Evolutionary conservation across 2,329 filamentous ascomycete genomes (phyloP).

Genomic region (Didymellaceae sp.): DNA sequence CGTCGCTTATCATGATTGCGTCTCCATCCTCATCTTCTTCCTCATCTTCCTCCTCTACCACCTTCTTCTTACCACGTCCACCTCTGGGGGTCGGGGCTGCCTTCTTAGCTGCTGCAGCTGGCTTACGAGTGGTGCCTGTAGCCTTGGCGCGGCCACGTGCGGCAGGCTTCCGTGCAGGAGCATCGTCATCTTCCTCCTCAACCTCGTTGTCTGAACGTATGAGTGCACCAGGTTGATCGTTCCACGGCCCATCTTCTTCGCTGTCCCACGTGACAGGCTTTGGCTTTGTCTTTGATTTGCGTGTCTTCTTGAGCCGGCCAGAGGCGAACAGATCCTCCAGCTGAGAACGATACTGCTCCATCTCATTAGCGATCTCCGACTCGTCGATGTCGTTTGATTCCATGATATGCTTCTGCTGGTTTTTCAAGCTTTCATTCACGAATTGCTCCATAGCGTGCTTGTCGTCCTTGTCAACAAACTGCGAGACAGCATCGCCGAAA

Average conservation of each 20-base stretch:
- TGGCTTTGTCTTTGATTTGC: slow-evolving; percentile 69
- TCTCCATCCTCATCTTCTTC: slow-evolving; percentile 49
- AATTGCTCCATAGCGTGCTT: slow-evolving; percentile 78
- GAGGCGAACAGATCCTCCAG: slow-evolving; percentile 74
- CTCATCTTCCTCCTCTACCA: slow-evolving; percentile 53
- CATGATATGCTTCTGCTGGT: slow-evolving; percentile 54
- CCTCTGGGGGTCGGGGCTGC: slow-evolving; percentile 42
- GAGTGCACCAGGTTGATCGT: slow-evolving; percentile 74
- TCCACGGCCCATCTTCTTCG: slow-evolving; percentile 88
- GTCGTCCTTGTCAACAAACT: slow-evolving; percentile 95
- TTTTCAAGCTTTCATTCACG: slow-evolving; percentile 52
- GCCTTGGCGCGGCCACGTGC: slow-evolving; percentile 56
- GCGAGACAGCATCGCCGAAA: slow-evolving; percentile 89
- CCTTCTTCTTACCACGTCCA: slow-evolving; percentile 50
- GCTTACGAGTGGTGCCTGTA: slow-evolving; percentile 46
- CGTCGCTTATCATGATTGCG: slow-evolving; percentile 54
- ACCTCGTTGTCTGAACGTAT: slow-evolving; percentile 60
- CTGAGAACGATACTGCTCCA: slow-evolving; percentile 73
- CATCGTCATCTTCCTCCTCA: slow-evolving; percentile 51
- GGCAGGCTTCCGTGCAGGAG: slow-evolving; percentile 45
- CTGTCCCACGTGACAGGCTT: slow-evolving; percentile 85
- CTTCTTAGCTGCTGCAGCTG: slow-evolving; percentile 39
- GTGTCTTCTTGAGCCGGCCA: slow-evolving; percentile 64
- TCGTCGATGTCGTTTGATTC: slow-evolving; percentile 68
- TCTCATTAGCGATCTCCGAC: slow-evolving; percentile 73